These are phyloP conservation scores for Rhododendron henanense DNA, from an alignment of 148 eudicot genomes.

Conservation along the genomic window DNA sequence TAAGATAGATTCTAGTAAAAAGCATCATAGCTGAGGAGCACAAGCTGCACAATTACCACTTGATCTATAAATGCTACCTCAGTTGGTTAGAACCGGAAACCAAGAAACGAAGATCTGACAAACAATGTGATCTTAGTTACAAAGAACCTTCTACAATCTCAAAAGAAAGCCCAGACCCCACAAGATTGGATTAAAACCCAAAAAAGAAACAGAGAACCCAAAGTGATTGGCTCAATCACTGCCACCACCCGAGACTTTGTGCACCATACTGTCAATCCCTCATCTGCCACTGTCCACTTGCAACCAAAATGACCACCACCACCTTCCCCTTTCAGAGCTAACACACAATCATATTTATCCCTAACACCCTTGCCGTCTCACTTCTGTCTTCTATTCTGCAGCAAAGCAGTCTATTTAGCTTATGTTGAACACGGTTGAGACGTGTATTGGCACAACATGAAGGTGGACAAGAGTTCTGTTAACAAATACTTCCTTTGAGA, in stretches of 20 bases:
- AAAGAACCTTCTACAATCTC: background rate
- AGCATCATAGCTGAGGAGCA: too few species aligned
- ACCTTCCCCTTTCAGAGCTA: background rate
- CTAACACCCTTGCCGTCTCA: background rate
- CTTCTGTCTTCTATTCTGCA: background rate
- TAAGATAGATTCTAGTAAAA: too few species aligned
- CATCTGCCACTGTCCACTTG: background rate
- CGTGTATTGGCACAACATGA: background rate
- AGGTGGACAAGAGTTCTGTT: background rate
- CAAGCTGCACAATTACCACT: too few species aligned
- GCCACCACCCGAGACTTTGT: background rate
- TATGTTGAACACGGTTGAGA: background rate
- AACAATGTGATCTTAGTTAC: too few species aligned
- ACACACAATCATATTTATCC: background rate
- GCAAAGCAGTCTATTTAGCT: background rate
- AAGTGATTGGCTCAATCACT: background rate
- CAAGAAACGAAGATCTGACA: too few species aligned
- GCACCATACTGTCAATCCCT: background rate
- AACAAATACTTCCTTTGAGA: background rate
- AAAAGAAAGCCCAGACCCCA: background rate
- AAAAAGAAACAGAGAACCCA: background rate
- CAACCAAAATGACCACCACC: background rate
- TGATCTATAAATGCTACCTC: too few species aligned
- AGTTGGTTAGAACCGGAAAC: too few species aligned
- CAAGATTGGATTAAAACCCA: background rate